Evolutionary conservation across 2,329 filamentous ascomycete species (phyloP), one percentile per base, ranked within the genome.

Genomic region (Xylaria sp.): DNA sequence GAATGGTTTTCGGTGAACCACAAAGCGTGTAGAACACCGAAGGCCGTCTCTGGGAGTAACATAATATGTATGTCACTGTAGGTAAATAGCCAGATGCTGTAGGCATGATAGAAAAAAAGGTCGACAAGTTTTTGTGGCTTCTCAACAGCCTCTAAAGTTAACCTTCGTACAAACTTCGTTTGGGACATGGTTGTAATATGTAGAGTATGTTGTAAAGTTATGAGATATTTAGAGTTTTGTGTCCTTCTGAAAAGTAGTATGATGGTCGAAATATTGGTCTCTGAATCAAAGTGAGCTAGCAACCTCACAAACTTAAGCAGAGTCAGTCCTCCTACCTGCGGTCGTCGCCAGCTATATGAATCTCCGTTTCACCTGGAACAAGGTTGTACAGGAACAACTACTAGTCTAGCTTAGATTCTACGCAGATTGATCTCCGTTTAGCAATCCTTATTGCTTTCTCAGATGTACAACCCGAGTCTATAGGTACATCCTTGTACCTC

Each of bases 41-140:
- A 79, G 2, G 73, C 55, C 29, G 63, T 74, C 21, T 79, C 71
- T 0, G 77, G 78, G 0, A 74, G 8, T 3, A 79, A 61, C 3
- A 79, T 74, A 10, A 73, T 79, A 25, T 77, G 75, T 68, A 79
- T 72, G 35, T 79, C 76, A 48, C 75, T 76, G 44, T 69, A 76
- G 0, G 77, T 78, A 32, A 79, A 79, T 3, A 63, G 47, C 70
- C 70, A 72, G 21, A 69, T 60, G 4, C n/a, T 35, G 16, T 68
- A 60, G 16, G 47, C 51, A 40, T 68, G 67, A 25, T 62, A 58
- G 27, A 42, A 40, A 12, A 37, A 16, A 2, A 5, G 32, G 23
- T 12, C 29, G 10, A 37, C 18, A 6, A 40, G 29, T 23, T 55
- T 37, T 18, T 40, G 53, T 40, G 32, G 32, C 23, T 51, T 51